Conservation (phyloP, 805 yeast genomes). For the Aciculoconidium aculeatum region DNA sequence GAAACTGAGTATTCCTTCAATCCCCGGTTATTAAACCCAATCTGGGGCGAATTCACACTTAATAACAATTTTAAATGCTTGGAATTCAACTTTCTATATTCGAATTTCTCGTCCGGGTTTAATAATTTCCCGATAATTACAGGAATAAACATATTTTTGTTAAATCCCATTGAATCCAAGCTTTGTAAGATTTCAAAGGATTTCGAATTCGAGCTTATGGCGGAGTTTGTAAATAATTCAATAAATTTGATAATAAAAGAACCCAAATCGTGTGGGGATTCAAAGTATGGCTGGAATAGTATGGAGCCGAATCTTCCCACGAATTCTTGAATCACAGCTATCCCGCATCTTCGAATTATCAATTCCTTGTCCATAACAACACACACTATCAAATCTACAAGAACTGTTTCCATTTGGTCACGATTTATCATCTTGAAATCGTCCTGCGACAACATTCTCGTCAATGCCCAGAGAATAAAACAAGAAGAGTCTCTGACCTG, state of each 20-base stretch:
- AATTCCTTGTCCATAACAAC: slow-evolving; percentile 70
- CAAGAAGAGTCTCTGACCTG: slow-evolving; percentile 82
- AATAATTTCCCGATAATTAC: slow-evolving; percentile 26
- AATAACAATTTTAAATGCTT: slow-evolving; percentile 24
- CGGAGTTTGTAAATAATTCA: slow-evolving; percentile 49
- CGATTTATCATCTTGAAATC: slow-evolving; percentile 4
- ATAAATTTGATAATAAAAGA: slow-evolving; percentile 44
- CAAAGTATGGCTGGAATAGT: slow-evolving; percentile 20
- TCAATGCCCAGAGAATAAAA: slow-evolving; percentile 76
- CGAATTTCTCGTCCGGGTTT: slow-evolving; percentile 31
- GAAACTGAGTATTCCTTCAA: too few relatives aligned
- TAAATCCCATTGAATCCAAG: slow-evolving; percentile 21
- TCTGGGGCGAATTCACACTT: too few relatives aligned
- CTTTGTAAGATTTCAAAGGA: slow-evolving; percentile 13
- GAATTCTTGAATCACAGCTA: slow-evolving; percentile 84
- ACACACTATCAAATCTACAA: slow-evolving; percentile 40
- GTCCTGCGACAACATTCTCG: slow-evolving; percentile 30
- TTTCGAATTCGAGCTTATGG: slow-evolving; percentile 15
- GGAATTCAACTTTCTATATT: slow-evolving; percentile 38
- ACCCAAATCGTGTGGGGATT: slow-evolving; percentile 14
- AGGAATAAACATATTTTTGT: slow-evolving; percentile 19
- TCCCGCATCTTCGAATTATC: slow-evolving; percentile 69
- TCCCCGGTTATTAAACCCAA: too few relatives aligned
- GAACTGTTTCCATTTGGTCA: slow-evolving; percentile 15
- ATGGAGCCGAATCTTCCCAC: slow-evolving; percentile 64